phyloP scores from a whole-genome alignment of 768 basidiomycete genomes.

The Tulasnella sp. region DNA sequence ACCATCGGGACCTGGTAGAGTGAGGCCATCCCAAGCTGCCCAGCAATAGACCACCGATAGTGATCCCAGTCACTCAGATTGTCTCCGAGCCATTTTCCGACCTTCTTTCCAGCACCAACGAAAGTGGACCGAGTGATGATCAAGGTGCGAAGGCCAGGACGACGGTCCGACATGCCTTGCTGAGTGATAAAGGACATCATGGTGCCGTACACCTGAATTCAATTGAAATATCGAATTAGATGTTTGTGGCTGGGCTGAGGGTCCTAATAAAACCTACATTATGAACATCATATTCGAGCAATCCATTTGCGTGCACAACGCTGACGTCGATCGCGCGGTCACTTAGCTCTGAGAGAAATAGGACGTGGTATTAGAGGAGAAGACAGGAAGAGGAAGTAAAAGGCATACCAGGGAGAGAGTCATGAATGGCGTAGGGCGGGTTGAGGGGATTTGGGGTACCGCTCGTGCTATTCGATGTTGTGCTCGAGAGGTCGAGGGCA shows the following conservation, averaged over 20 bases:
- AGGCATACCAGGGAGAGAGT: not conserved
- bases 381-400: no score
- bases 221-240: not conserved
- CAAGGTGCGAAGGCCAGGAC: conserved; percentile 49
- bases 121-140: conserved; percentile 68
- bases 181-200: conserved; percentile 61
- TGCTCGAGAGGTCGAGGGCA: not conserved
- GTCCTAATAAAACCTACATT: not conserved
- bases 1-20: conserved; percentile 67
- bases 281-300: conserved; percentile 20
- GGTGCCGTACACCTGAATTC: conserved; percentile 44
- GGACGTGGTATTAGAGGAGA: not conserved
- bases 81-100: conserved; percentile 70
- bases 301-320: conserved; percentile 17
- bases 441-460: conserved; percentile 11
- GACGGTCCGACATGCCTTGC: conserved; percentile 49
- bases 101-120: conserved; percentile 51
- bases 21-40: conserved; percentile 54
- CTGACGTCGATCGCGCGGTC: conserved; percentile 20
- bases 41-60: conserved; percentile 49
- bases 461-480: not conserved
- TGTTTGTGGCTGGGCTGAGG: not conserved
- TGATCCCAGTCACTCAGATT: conserved; percentile 50
- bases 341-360: conserved; percentile 2
- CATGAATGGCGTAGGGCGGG: conserved; percentile 16